Evolutionary conservation across 768 basidiomycete genomes (phyloP).

Genomic region (Zangia roseola): DNA sequence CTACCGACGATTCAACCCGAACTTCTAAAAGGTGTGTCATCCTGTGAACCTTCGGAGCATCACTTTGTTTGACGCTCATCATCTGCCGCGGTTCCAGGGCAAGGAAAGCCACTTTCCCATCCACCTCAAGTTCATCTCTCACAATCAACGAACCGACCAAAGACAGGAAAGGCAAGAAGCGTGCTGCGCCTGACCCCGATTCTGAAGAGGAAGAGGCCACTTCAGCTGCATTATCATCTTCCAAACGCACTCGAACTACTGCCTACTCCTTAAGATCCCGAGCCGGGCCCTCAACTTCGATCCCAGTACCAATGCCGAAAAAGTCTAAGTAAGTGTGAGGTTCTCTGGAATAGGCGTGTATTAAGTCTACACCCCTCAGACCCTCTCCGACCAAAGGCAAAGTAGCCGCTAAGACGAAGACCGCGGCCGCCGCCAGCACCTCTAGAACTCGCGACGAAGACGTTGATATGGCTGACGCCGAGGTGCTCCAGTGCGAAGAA

Average conservation of each 20-base stretch:
- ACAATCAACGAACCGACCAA: slow-evolving; percentile 74
- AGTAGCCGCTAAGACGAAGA: slow-evolving; percentile 54
- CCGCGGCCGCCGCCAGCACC: slow-evolving; percentile 56
- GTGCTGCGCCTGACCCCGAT: slow-evolving; percentile 69
- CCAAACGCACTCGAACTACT: slow-evolving; percentile 61
- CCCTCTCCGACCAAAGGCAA: slow-evolving; percentile 58
- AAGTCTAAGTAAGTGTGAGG: slow-evolving; percentile 57
- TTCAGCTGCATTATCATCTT: slow-evolving; percentile 44
- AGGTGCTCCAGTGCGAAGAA: slow-evolving; percentile 45
- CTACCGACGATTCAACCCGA: slow-evolving; percentile 49
- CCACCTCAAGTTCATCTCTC: slow-evolving; percentile 41
- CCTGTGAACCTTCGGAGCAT: slow-evolving; percentile 30
- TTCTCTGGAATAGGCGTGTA: slow-evolving; percentile 6
- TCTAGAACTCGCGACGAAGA: slow-evolving; percentile 70
- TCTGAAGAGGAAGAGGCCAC: slow-evolving; percentile 64
- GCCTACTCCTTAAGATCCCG: slow-evolving; percentile 70
- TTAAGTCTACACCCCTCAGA: slow-evolving; percentile 32
- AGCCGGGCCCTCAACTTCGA: slow-evolving; percentile 40
- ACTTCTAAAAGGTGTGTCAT: slow-evolving; percentile 60
- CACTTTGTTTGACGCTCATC: slow-evolving; percentile 27
- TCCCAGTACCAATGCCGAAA: slow-evolving; percentile 64
- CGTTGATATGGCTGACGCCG: slow-evolving; percentile 72
- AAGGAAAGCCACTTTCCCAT: slow-evolving; percentile 54
- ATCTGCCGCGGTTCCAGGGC: slow-evolving; percentile 44
- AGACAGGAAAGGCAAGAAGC: slow-evolving; percentile 91